These are phyloP conservation scores for Salisapilia sapeloensis DNA, from an alignment of 352 stramenopile genomes.

Conservation along the genomic window DNA sequence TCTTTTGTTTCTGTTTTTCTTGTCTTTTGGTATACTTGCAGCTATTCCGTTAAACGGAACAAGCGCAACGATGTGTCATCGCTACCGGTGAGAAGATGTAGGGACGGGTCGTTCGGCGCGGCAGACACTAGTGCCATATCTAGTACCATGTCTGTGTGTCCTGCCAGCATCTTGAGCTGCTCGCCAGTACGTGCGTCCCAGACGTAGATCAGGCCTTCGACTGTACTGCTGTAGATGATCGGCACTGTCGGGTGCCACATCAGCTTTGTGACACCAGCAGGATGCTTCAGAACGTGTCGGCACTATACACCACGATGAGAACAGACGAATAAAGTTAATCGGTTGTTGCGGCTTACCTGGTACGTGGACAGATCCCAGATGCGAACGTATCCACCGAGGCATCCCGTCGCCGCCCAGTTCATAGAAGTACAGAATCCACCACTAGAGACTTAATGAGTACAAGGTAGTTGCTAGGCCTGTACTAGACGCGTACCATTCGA, in stretches of 20 bases:
- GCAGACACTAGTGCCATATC: constrained; percentile 70
- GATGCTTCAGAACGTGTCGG: constrained; percentile 76
- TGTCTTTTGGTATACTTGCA: constrained; percentile 23
- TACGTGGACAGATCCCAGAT: constrained; percentile 91
- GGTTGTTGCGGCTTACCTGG: constrained; percentile 21
- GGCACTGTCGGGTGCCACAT: constrained; percentile 79
- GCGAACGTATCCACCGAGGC: constrained; percentile 87
- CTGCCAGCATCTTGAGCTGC: constrained; percentile 52
- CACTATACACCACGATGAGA: constrained; percentile 18
- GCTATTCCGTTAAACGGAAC: constrained; percentile 41
- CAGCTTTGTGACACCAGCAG: constrained; percentile 81
- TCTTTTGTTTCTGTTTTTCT: constrained; percentile 1
- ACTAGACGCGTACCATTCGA: constrained; percentile 46
- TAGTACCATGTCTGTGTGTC: constrained; percentile 86
- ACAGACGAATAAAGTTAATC: not conserved
- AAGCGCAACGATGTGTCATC: constrained; percentile 73
- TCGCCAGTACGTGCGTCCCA: constrained; percentile 84
- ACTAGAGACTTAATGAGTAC: constrained; percentile 10
- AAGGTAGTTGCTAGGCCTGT: constrained; percentile 1
- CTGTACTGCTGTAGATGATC: constrained; percentile 77
- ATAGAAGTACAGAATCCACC: constrained; percentile 89
- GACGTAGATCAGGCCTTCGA: constrained; percentile 80
- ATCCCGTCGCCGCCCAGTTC: constrained; percentile 91
- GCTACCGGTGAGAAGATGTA: constrained; percentile 54
- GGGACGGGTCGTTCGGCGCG: constrained; percentile 14